Conservation (phyloP, 2,329 filamentous ascomycete genomes). For the Leptographium radiaticola region DNA sequence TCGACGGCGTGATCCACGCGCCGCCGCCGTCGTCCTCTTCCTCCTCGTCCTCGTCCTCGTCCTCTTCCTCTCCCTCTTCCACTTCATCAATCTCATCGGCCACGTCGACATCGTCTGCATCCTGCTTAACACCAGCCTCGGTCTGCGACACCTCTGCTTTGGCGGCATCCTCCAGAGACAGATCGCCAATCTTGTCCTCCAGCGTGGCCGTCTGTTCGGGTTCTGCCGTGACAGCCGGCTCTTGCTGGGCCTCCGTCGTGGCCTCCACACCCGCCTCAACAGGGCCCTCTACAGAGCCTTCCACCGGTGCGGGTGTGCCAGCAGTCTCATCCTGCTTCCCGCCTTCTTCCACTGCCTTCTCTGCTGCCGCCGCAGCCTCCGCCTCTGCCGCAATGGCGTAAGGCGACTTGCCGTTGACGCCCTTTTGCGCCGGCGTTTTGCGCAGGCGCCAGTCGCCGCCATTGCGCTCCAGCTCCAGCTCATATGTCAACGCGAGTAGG, state of each 20-base stretch:
- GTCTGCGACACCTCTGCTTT: not conserved
- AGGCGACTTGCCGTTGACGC: conserved; percentile 57
- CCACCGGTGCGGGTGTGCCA: no score
- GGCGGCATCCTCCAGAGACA: not conserved
- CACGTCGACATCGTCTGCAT: conserved; percentile 9
- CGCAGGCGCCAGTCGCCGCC: conserved; percentile 79
- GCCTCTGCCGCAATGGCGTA: conserved; percentile 10
- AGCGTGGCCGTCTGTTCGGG: conserved; percentile 6
- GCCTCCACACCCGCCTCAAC: no score
- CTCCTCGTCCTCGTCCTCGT: conserved; percentile 27
- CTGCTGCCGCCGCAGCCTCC: not conserved
- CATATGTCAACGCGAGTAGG: conserved; percentile 80
- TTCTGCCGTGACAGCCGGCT: not conserved
- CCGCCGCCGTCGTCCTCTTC: conserved; percentile 43
- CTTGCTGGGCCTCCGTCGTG: not conserved
- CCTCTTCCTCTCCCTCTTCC: conserved; percentile 5
- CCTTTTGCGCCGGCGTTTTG: conserved; percentile 65
- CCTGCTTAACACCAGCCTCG: not conserved
- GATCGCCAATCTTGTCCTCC: conserved; percentile 13
- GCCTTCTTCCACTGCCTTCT: not conserved
- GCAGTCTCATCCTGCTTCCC: not conserved
- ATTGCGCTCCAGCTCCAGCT: conserved; percentile 84
- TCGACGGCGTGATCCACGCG: conserved; percentile 90
- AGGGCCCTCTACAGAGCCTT: no score
- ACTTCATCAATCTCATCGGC: conserved; percentile 24